Evolutionary conservation across 2,329 filamentous ascomycete species (phyloP).

Genomic region (Fusarium napiforme): DNA sequence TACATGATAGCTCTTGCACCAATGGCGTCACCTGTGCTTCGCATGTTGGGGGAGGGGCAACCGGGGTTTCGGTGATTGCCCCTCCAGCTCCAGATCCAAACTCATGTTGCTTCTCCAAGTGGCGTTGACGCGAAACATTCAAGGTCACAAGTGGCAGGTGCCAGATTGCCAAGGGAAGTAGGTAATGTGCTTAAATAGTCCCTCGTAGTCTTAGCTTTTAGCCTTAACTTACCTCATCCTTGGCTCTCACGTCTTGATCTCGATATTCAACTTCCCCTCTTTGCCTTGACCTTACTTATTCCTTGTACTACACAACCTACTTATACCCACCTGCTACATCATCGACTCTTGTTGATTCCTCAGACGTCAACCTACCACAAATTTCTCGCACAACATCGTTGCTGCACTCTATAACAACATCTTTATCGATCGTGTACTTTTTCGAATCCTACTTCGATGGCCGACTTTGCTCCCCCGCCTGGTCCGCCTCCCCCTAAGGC

Average conservation of each 20-base stretch:
- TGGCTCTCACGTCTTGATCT: neutral
- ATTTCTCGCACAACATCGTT: neutral
- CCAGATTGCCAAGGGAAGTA: slow-evolving; percentile 23
- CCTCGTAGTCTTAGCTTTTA: neutral
- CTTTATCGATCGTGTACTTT: neutral
- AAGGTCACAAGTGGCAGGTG: slow-evolving; percentile 34
- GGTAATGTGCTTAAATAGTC: slow-evolving; percentile 27
- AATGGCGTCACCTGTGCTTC: slow-evolving; percentile 35
- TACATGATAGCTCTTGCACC: slow-evolving; percentile 17
- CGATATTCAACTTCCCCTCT: slow-evolving; percentile 13
- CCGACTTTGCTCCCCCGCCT: slow-evolving; percentile 63
- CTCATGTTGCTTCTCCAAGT: slow-evolving; percentile 9
- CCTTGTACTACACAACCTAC: neutral
- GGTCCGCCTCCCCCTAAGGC: slow-evolving; percentile 68
- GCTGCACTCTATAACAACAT: neutral
- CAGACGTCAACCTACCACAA: neutral
- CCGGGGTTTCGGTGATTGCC: slow-evolving; percentile 27
- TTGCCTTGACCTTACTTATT: neutral
- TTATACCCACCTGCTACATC: slow-evolving; percentile 28
- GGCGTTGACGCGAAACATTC: slow-evolving; percentile 29
- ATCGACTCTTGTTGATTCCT: slow-evolving; percentile 22
- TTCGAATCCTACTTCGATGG: slow-evolving; percentile 53
- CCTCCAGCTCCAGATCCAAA: slow-evolving; percentile 23
- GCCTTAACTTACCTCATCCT: neutral
- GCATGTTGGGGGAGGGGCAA: slow-evolving; percentile 31